These are phyloP conservation scores for Phyllosticta citrichinensis DNA, from an alignment of 2,329 filamentous ascomycete genomes.

Conservation along the genomic window DNA sequence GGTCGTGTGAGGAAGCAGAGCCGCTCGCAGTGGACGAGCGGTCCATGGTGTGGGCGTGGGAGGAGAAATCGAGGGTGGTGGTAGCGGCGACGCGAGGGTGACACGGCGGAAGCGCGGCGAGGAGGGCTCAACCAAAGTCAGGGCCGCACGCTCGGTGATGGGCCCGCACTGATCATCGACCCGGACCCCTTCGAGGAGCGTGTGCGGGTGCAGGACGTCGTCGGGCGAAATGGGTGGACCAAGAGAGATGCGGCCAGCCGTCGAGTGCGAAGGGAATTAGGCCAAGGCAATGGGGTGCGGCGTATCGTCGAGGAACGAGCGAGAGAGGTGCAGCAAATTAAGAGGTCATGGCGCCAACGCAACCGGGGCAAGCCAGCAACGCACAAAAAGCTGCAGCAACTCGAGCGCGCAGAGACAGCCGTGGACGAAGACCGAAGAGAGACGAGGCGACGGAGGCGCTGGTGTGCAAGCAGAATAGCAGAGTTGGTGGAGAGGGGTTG, in stretches of 20 bases:
- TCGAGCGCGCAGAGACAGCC: background rate
- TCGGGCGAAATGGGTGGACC: background rate
- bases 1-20: conserved; percentile 3
- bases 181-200: background rate
- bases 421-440: background rate
- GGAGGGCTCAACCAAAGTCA: conserved; percentile 9
- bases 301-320: background rate
- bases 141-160: conserved; percentile 7
- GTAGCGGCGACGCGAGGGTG: conserved; percentile 15
- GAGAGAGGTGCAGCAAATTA: background rate
- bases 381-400: background rate
- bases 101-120: conserved; percentile 14
- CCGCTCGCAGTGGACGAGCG: conserved; percentile 9
- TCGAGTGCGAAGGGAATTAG: background rate
- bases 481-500: background rate
- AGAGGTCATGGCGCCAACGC: background rate
- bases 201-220: background rate
- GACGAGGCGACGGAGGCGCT: background rate
- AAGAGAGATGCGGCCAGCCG: background rate
- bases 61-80: conserved; percentile 10
- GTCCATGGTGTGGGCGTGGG: conserved; percentile 12
- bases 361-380: background rate
- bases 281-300: background rate
- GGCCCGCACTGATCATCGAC: conserved; percentile 10
- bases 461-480: background rate